Percentiles rank a stretch among this genome's conserved stretches.
phyloP scores from a whole-genome alignment of 352 stramenopile genomes.

The Phytopythium boreale region DNA sequence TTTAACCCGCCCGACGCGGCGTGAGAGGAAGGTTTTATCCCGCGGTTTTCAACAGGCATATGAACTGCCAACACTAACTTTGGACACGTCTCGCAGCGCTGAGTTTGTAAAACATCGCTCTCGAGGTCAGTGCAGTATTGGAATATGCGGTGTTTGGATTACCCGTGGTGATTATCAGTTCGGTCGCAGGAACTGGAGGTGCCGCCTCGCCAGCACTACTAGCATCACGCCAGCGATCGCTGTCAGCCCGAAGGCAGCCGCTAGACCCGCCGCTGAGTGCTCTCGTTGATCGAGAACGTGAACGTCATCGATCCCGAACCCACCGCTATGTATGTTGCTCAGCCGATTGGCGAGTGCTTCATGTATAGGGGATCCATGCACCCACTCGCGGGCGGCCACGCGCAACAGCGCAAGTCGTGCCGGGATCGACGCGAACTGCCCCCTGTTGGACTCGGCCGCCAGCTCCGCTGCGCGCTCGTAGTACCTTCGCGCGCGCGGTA shows the following conservation, averaged over 20 bases:
- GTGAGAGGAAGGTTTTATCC: background rate
- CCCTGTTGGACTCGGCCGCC: conserved; percentile 22
- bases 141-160: background rate
- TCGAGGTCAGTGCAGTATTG: background rate
- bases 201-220: background rate
- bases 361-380: conserved; percentile 4
- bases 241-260: background rate
- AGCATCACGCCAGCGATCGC: background rate
- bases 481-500: conserved; percentile 55
- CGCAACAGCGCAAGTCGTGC: conserved; percentile 36
- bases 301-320: background rate
- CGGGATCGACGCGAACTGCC: conserved; percentile 18
- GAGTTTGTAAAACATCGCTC: background rate
- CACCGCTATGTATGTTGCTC: background rate
- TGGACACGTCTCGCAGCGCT: background rate
- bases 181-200: background rate
- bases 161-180: background rate
- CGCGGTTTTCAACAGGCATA: background rate
- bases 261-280: background rate
- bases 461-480: conserved; percentile 59
- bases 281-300: background rate
- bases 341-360: background rate
- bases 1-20: background rate
- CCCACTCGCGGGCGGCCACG: conserved; percentile 29
- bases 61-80: background rate